These are phyloP conservation scores for Magnolia kwangsiensis DNA, from an alignment of 164 flowering plant genomes.

Conservation along the genomic window DNA sequence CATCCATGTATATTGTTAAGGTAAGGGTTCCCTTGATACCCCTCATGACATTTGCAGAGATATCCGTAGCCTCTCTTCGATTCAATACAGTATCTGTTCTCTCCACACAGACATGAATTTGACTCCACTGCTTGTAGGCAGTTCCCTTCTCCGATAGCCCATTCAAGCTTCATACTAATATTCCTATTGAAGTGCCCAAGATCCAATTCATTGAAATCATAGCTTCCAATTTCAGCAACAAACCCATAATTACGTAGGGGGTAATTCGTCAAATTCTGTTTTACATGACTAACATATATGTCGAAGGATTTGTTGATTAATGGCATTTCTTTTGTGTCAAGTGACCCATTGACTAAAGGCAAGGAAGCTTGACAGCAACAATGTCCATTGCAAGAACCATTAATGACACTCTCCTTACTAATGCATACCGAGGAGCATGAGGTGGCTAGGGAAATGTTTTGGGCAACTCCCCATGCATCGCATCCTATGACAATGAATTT, in stretches of 20 bases:
- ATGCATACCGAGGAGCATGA: too few species aligned
- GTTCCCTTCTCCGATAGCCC: slow-evolving; percentile 31
- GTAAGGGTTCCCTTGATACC: slow-evolving; percentile 56
- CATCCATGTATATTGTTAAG: neutral
- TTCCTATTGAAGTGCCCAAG: neutral
- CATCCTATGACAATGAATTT: neutral
- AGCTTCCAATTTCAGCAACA: neutral
- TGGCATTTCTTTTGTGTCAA: neutral
- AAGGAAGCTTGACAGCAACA: slow-evolving; percentile 9
- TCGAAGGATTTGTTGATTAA: neutral
- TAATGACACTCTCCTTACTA: neutral
- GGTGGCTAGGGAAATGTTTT: neutral
- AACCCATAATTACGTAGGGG: neutral
- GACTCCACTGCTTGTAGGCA: slow-evolving; percentile 25
- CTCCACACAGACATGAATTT: slow-evolving; percentile 19
- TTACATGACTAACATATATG: too few species aligned
- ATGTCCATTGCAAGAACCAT: slow-evolving; percentile 5
- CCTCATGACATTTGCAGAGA: slow-evolving; percentile 39
- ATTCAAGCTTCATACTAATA: slow-evolving; percentile 29
- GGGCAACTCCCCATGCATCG: neutral
- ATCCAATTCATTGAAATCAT: neutral
- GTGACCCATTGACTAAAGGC: neutral
- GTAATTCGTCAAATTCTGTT: neutral
- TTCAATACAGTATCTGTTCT: slow-evolving; percentile 24
- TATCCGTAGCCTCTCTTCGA: slow-evolving; percentile 29